Evolutionary conservation across 2,329 filamentous ascomycete species (phyloP).

Genomic region (Fusarium subtropicale): DNA sequence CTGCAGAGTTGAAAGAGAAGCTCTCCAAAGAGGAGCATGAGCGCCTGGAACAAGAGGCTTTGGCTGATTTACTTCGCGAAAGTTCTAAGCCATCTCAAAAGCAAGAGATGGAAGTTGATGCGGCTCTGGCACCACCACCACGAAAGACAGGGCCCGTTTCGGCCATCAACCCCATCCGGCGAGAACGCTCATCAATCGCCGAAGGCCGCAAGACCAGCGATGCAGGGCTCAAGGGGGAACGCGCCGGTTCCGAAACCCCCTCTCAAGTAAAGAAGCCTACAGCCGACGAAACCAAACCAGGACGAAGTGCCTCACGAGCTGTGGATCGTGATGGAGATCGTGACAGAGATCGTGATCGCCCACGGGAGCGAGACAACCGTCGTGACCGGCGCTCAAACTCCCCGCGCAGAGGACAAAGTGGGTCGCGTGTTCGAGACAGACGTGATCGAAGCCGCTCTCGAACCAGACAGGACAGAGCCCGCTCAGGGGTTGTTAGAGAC

Average conservation of each 20-base stretch:
- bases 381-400: conserved; percentile 55
- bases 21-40: conserved; percentile 69
- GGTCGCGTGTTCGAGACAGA: conserved; percentile 50
- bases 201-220: conserved; percentile 57
- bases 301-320: conserved; percentile 51
- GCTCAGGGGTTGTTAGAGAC: conserved; percentile 54
- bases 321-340: conserved; percentile 44
- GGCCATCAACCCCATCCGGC: conserved; percentile 67
- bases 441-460: conserved; percentile 54
- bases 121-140: conserved; percentile 66
- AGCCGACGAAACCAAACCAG: conserved; percentile 49
- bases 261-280: conserved; percentile 45
- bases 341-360: conserved; percentile 48
- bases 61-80: conserved; percentile 69
- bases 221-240: conserved; percentile 49
- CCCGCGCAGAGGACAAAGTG: conserved; percentile 52
- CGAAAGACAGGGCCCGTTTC: conserved; percentile 65
- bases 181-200: conserved; percentile 58
- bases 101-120: conserved; percentile 68
- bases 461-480: conserved; percentile 54
- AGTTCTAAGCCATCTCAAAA: conserved; percentile 63
- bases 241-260: conserved; percentile 51
- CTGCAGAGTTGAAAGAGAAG: conserved; percentile 63
- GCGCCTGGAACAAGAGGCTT: conserved; percentile 67
- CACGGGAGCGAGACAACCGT: conserved; percentile 46